Evolutionary conservation across 495 filamentous ascomycete genomes (phyloP), one percentile per base, ranked within the genome.

Genomic region (Podospora conica): DNA sequence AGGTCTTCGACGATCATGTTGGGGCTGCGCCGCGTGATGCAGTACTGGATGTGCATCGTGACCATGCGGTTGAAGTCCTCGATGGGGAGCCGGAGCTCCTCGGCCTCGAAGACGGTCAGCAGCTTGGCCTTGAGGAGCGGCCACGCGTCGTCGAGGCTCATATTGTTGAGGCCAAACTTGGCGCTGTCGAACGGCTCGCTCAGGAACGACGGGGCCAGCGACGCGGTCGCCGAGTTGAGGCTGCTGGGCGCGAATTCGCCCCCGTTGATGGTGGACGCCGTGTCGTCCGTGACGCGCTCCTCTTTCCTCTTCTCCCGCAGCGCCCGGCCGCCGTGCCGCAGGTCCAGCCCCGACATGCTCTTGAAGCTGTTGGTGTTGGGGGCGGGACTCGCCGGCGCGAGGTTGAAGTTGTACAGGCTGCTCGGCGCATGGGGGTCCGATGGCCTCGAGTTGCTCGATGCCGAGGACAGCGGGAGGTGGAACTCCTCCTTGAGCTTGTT

Each of bases 41-140:
- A 93, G 33, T 88, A 87, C 69, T 92, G 90, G 48, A 96, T 84
- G 66, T 95, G 90, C 67, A 89, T 82, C 63, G 83, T 78, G 1
- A 97, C 93, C 11, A 97, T 84, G 55, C 88, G 86, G 73, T 99
- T 99, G 66, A 98, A 85, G 71, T 98, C 96, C 74, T 99, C 96
- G 20, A 99, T 90, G 0, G 94, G 92, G 55, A 93, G 83, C 15
- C 91, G 85, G 6, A 97, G 82, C 67, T 96, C 91, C 70, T 97
- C 96, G 10, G 91, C 93, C 69, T 97, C 91, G 71, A 99, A 99
- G 15, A 97, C 88, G 57, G 91, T 86, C 11, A 98, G 81, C n/a
- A 98, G 73, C 66, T 92, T 92, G 0, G 90, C 88, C 69, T 94
- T 95, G n/a, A 99, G 77, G 65, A 92, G 90, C 24, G 93, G 91